phyloP scores from a whole-genome alignment of 352 stramenopile genomes.

The Globisporangium nunn region DNA sequence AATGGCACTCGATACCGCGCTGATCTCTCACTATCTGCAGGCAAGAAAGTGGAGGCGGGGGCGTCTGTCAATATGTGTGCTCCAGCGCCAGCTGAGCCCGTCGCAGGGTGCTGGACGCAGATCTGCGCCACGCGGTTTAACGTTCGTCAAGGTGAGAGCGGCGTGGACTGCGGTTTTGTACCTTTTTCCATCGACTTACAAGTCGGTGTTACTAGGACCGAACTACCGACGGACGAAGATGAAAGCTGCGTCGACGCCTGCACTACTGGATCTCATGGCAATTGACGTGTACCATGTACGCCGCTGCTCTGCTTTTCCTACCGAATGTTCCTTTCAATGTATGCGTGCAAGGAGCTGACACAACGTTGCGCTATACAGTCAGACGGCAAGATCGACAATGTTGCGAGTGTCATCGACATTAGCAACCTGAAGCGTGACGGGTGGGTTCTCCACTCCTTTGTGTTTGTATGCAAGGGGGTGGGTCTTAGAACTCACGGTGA shows the following conservation, averaged over 20 bases:
- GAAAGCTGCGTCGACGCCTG: constrained; percentile 50
- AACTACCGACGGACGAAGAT: constrained; percentile 75
- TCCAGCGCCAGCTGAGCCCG: constrained; percentile 21
- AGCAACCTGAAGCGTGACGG: constrained; percentile 25
- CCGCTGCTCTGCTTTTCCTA: neutral
- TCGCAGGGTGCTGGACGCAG: constrained; percentile 51
- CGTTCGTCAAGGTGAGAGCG: constrained; percentile 54
- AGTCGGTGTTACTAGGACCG: constrained; percentile 22
- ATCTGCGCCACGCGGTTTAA: constrained; percentile 67
- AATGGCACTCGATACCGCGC: neutral
- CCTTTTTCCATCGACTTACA: neutral
- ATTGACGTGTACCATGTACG: constrained; percentile 70
- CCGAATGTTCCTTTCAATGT: neutral
- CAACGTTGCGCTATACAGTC: constrained; percentile 25
- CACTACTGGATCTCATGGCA: constrained; percentile 51
- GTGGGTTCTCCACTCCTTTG: constrained; percentile 10
- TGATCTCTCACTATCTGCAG: constrained; percentile 6
- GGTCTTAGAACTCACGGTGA: neutral
- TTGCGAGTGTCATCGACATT: constrained; percentile 63
- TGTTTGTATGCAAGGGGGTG: neutral
- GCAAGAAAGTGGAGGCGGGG: constrained; percentile 37
- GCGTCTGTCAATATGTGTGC: constrained; percentile 49
- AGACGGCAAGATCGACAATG: constrained; percentile 60
- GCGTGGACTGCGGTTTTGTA: neutral
- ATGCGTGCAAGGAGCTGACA: neutral